Evolutionary conservation across 306 rosid species (phyloP).

Genomic region (Lathyrus tuberosus): DNA sequence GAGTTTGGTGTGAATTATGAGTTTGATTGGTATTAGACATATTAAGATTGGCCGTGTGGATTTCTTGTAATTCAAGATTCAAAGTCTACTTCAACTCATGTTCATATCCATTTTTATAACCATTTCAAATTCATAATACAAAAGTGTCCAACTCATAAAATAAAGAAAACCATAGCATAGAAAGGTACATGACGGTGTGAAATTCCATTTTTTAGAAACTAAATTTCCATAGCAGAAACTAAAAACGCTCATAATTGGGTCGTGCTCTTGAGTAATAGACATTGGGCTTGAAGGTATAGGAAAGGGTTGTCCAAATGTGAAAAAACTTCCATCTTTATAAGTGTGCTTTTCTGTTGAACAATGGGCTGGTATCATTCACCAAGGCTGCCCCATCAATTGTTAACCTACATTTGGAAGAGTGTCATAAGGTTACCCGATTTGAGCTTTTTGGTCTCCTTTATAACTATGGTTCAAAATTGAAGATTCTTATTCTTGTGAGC

Average conservation of each 20-base stretch:
- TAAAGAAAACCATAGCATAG: too few relatives aligned
- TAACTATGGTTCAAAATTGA: slow-evolving; percentile 72
- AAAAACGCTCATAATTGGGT: slow-evolving; percentile 61
- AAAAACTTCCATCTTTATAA: slow-evolving; percentile 59
- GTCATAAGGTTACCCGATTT: slow-evolving; percentile 84
- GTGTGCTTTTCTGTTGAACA: slow-evolving; percentile 71
- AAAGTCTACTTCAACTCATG: too few relatives aligned
- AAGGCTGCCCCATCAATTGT: slow-evolving; percentile 71
- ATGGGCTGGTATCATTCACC: slow-evolving; percentile 72
- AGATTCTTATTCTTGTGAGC: slow-evolving; percentile 61
- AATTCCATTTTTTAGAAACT: too few relatives aligned
- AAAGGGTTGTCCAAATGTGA: slow-evolving; percentile 88
- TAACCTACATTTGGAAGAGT: slow-evolving; percentile 86
- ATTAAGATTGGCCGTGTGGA: too few relatives aligned
- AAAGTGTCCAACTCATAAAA: too few relatives aligned
- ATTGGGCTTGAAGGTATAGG: slow-evolving; percentile 72
- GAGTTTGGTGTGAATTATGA: too few relatives aligned
- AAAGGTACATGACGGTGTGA: too few relatives aligned
- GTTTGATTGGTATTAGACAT: too few relatives aligned
- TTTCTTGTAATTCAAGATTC: too few relatives aligned
- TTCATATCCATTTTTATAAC: too few relatives aligned
- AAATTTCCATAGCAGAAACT: too few relatives aligned
- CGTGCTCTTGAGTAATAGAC: slow-evolving; percentile 80
- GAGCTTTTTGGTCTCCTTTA: slow-evolving; percentile 75
- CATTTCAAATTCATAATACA: too few relatives aligned